These are phyloP conservation scores for Wickerhamomyces canadensis DNA, from an alignment of 805 yeast genomes.

Conservation along the genomic window DNA sequence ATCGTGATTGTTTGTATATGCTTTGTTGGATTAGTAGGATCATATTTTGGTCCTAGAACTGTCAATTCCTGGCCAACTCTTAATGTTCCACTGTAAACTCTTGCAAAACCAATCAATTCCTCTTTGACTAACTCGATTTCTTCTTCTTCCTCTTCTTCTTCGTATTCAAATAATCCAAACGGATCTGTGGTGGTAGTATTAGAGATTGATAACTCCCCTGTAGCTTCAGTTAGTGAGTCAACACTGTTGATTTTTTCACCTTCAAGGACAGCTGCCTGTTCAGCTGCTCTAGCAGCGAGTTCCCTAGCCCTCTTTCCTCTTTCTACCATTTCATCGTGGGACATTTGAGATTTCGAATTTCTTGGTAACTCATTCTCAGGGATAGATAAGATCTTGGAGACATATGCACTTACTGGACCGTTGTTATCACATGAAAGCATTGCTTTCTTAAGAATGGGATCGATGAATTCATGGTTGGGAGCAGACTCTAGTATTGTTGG, in stretches of 20 bases:
- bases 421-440: slow-evolving; percentile 63
- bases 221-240: slow-evolving; percentile 21
- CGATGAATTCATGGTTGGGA: slow-evolving; percentile 45
- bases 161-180: slow-evolving; percentile 39
- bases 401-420: slow-evolving; percentile 70
- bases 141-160: slow-evolving; percentile 45
- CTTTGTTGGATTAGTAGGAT: slow-evolving; percentile 55
- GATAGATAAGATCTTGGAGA: slow-evolving; percentile 83
- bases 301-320: slow-evolving; percentile 60
- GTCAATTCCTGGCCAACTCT: slow-evolving; percentile 68
- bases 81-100: slow-evolving; percentile 84
- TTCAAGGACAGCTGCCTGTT: slow-evolving; percentile 32
- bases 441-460: slow-evolving; percentile 41
- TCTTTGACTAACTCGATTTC: slow-evolving; percentile 42
- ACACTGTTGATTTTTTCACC: slow-evolving; percentile 11
- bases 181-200: slow-evolving; percentile 31
- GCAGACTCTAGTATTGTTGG: slow-evolving; percentile 59
- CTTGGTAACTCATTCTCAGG: slow-evolving; percentile 79
- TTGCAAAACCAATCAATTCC: slow-evolving; percentile 78
- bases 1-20: slow-evolving; percentile 54
- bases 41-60: slow-evolving; percentile 83
- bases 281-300: slow-evolving; percentile 65
- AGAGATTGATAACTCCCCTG: slow-evolving; percentile 15
- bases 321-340: slow-evolving; percentile 56
- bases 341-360: slow-evolving; percentile 31